These are phyloP conservation scores for Gremmenia infestans DNA, from an alignment of 2,329 filamentous ascomycete species.

Conservation along the genomic window DNA sequence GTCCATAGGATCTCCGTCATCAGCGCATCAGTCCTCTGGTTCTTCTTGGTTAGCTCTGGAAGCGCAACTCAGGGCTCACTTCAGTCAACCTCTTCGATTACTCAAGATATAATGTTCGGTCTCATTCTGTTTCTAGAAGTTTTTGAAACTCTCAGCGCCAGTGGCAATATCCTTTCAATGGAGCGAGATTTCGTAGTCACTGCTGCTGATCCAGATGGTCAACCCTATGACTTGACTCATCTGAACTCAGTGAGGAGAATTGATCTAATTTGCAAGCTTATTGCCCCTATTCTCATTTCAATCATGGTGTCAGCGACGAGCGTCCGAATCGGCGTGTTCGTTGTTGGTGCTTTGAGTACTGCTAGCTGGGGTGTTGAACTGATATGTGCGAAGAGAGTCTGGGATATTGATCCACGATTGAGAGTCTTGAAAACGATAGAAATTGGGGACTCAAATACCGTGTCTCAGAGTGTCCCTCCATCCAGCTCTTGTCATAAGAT, in stretches of 20 bases:
- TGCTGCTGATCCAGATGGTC: slow-evolving; percentile 31
- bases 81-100: not conserved
- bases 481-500: not conserved
- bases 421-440: slow-evolving; percentile 26
- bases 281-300: slow-evolving; percentile 48
- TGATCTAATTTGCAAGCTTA: slow-evolving; percentile 52
- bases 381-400: slow-evolving; percentile 36
- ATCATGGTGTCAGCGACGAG: slow-evolving; percentile 39
- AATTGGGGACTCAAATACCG: too few species aligned
- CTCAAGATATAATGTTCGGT: slow-evolving; percentile 30
- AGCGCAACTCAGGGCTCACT: not conserved
- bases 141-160: slow-evolving; percentile 38
- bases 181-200: slow-evolving; percentile 42
- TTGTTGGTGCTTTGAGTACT: slow-evolving; percentile 41
- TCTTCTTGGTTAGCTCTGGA: slow-evolving; percentile 30
- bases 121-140: slow-evolving; percentile 36
- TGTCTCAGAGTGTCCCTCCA: not conserved
- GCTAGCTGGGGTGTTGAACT: slow-evolving; percentile 37
- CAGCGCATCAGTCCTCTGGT: slow-evolving; percentile 36
- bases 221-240: slow-evolving; percentile 36
- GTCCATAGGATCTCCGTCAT: slow-evolving; percentile 39
- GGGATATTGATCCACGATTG: slow-evolving; percentile 31
- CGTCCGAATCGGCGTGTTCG: slow-evolving; percentile 40
- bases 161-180: slow-evolving; percentile 42
- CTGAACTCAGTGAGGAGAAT: slow-evolving; percentile 51